Conservation (phyloP, 257 asterid genomes). For the Plantago major region DNA sequence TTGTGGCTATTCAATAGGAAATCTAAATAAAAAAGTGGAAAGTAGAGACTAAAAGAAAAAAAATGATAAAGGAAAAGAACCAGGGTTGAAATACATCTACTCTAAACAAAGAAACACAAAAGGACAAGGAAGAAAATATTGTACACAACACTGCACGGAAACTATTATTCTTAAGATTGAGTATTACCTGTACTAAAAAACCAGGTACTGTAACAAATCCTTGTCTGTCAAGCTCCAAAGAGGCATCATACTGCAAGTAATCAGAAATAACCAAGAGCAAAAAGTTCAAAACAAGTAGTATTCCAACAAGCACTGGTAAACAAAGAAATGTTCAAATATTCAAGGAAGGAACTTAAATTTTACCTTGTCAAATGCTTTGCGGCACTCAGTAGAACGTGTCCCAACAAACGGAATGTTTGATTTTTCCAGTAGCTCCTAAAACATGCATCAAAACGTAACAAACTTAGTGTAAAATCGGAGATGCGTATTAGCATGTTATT, state of each 20-base stretch:
- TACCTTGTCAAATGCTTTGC: constrained; percentile 83
- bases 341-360: constrained; percentile 10
- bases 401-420: constrained; percentile 73
- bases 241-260: constrained; percentile 62
- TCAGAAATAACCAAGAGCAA: not conserved
- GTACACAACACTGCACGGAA: constrained; percentile 14
- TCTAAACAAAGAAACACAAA: too few relatives aligned
- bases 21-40: too few relatives aligned
- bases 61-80: too few relatives aligned
- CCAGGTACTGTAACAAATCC: constrained; percentile 71
- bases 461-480: too few relatives aligned
- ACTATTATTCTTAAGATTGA: constrained; percentile 8
- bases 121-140: too few relatives aligned
- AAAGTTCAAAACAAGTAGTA: too few relatives aligned
- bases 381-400: constrained; percentile 60
- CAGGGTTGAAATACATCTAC: too few relatives aligned
- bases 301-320: not conserved
- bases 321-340: constrained; percentile 4
- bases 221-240: constrained; percentile 72
- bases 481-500: too few relatives aligned
- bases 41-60: too few relatives aligned
- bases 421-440: constrained; percentile 46
- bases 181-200: constrained; percentile 49
- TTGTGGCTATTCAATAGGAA: not conserved
- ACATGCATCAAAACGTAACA: too few relatives aligned